Conservation (phyloP, 768 basidiomycete species). For the Cystofilobasidium bisporidii region DNA sequence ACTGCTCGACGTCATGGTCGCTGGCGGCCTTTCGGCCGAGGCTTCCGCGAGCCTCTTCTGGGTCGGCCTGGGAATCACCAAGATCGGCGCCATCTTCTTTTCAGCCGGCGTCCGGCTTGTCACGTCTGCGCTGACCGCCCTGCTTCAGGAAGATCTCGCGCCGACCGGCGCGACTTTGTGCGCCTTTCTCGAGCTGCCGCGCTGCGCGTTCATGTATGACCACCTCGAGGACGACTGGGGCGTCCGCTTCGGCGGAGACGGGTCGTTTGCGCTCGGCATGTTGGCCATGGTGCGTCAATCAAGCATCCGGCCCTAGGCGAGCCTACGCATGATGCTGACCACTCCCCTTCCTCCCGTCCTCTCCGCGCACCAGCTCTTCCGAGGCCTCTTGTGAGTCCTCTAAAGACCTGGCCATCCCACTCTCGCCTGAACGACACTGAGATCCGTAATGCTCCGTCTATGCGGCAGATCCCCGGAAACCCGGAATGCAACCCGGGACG, state of each 20-base stretch:
- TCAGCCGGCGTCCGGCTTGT: neutral
- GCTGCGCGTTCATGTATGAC: neutral
- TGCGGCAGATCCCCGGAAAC: neutral
- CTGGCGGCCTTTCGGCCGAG: neutral
- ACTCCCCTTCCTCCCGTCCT: too few relatives aligned
- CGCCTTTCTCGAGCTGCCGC: neutral
- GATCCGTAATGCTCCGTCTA: neutral
- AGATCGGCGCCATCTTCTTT: neutral
- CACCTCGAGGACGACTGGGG: slow-evolving; percentile 2
- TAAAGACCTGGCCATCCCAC: too few relatives aligned
- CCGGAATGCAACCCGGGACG: neutral
- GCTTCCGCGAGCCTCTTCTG: neutral
- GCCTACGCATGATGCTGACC: too few relatives aligned
- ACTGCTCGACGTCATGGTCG: neutral
- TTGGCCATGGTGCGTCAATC: neutral
- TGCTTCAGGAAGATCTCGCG: neutral
- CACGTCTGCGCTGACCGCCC: neutral
- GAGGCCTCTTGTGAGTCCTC: neutral
- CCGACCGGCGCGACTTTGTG: neutral
- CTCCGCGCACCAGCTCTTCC: neutral
- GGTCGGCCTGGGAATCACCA: neutral
- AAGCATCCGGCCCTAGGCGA: too few relatives aligned
- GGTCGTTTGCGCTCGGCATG: neutral
- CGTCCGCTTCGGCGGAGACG: neutral
- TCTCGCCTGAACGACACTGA: too few relatives aligned